These are phyloP conservation scores for Rubia tinctorum DNA, from an alignment of 305 asterid genomes.

Conservation along the genomic window DNA sequence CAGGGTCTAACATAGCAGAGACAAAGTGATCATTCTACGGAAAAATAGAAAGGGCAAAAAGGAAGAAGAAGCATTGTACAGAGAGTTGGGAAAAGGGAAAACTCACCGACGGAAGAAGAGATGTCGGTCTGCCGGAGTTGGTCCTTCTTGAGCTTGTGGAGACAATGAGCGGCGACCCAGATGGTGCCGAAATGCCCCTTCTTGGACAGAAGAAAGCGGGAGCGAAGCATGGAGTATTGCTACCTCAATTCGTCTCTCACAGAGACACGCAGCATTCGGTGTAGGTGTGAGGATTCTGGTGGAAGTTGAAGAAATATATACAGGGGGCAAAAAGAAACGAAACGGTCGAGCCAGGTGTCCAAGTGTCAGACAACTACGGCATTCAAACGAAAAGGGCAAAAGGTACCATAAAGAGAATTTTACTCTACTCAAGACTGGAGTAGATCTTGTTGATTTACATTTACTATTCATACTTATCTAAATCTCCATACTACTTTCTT, in stretches of 20 bases:
- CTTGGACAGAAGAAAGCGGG: constrained; percentile 67
- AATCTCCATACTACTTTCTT: too few relatives aligned
- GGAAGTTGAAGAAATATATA: not conserved
- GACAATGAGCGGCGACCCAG: constrained; percentile 95
- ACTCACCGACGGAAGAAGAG: constrained; percentile 74
- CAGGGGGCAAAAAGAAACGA: not conserved
- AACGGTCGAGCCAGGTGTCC: constrained; percentile 7
- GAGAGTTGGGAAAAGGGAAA: not conserved
- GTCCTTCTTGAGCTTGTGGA: constrained; percentile 48
- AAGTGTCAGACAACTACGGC: not conserved
- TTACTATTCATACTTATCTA: too few relatives aligned
- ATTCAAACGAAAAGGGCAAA: not conserved
- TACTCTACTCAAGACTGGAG: too few relatives aligned
- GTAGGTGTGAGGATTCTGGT: not conserved
- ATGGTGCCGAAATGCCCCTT: constrained; percentile 66
- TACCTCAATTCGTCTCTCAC: constrained; percentile 11
- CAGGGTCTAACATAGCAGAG: not conserved
- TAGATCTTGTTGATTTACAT: too few relatives aligned
- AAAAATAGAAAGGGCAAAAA: not conserved
- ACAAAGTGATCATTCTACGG: not conserved
- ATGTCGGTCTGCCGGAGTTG: constrained; percentile 60
- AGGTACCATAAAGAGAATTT: not conserved
- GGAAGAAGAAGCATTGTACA: not conserved
- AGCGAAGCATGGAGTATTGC: constrained; percentile 54
- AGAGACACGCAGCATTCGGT: not conserved